Conservation (phyloP, 164 flowering plant genomes). For the Pachysandra terminalis region DNA sequence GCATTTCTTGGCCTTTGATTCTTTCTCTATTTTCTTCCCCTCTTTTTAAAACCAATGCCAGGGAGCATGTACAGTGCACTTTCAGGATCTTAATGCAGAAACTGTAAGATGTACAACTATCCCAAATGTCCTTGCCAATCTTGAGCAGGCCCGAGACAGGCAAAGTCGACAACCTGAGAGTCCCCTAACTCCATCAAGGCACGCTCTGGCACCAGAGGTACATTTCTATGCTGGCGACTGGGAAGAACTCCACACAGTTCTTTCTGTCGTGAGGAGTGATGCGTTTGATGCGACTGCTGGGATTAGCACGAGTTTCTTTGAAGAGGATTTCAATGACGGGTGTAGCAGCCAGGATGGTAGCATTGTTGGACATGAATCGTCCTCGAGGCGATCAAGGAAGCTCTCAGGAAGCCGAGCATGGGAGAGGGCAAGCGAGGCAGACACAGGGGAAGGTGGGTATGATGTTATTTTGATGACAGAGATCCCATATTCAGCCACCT, state of each 20-base stretch:
- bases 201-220: conserved; percentile 54
- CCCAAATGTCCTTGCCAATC: conserved; percentile 89
- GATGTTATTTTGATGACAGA: conserved; percentile 86
- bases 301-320: conserved; percentile 72
- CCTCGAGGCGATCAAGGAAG: conserved; percentile 77
- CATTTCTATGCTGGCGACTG: conserved; percentile 92
- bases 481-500: conserved; percentile 60
- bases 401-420: conserved; percentile 92
- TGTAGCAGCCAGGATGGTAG: conserved; percentile 91
- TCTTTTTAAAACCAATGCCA: conserved; percentile 20
- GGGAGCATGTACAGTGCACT: conserved; percentile 84
- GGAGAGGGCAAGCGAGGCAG: conserved; percentile 78
- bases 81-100: conserved; percentile 87
- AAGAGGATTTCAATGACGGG: conserved; percentile 86
- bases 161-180: conserved; percentile 83
- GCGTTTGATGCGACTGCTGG: conserved; percentile 45
- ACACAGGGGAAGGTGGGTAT: conserved; percentile 74
- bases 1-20: not conserved
- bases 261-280: conserved; percentile 61
- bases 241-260: conserved; percentile 79
- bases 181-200: conserved; percentile 86
- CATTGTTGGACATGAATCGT: conserved; percentile 52
- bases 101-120: conserved; percentile 76
- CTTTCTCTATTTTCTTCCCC: not conserved
- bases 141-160: conserved; percentile 83